phyloP scores from a whole-genome alignment of 1,139 yeast genomes.

The Sugiyamaella pinicola region DNA sequence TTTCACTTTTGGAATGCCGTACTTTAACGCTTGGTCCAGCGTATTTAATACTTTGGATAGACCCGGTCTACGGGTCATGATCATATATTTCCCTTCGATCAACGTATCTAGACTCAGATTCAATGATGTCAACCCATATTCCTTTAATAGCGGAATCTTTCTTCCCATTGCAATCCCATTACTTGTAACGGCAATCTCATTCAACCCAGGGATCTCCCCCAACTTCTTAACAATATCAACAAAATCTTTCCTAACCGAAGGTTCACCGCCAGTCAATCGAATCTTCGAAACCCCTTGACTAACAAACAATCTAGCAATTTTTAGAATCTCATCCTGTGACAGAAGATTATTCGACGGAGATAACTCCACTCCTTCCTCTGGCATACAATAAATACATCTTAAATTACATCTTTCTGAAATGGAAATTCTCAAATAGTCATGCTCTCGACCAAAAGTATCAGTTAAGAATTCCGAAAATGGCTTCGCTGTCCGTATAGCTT shows the following conservation, averaged over 20 bases:
- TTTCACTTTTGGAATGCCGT: conserved; percentile 50
- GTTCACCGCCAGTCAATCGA: conserved; percentile 57
- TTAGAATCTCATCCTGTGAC: conserved; percentile 48
- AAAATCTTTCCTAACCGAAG: conserved; percentile 53
- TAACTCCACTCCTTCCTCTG: conserved; percentile 53
- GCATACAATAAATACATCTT: conserved; percentile 58
- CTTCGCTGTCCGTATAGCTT: conserved; percentile 36
- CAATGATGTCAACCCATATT: conserved; percentile 49
- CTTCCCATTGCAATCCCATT: conserved; percentile 54
- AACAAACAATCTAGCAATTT: conserved; percentile 48
- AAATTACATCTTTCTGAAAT: conserved; percentile 55
- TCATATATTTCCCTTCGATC: conserved; percentile 51
- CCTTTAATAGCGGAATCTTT: conserved; percentile 46
- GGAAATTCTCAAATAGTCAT: conserved; percentile 52
- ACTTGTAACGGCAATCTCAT: conserved; percentile 53
- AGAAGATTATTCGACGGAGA: conserved; percentile 47
- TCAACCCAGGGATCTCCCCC: conserved; percentile 45
- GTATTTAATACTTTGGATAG: conserved; percentile 48
- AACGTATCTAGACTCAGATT: conserved; percentile 53
- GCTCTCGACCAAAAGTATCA: conserved; percentile 49
- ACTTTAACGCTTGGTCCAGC: conserved; percentile 47
- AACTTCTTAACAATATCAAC: conserved; percentile 46
- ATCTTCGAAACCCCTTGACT: conserved; percentile 52
- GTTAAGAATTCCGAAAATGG: conserved; percentile 49
- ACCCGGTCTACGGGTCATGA: conserved; percentile 54